Evolutionary conservation across 371 early-diverging fungal species (phyloP), one percentile per base, ranked within the genome.

Genomic region (Parasitella parasitica): DNA sequence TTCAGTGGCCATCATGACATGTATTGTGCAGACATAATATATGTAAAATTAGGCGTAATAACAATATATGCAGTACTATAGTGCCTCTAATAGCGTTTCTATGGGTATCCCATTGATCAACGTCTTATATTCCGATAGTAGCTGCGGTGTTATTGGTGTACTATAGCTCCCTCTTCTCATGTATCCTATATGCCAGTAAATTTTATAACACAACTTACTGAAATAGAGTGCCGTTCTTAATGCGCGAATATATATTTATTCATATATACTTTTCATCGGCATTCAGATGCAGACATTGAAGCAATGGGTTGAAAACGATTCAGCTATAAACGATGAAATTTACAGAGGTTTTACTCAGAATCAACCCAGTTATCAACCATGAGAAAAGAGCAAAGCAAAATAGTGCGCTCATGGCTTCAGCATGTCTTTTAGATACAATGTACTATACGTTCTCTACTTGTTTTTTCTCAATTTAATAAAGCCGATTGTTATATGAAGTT

Each of bases 41-140:
- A 15, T 15, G 3, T 28, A 46, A 4, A 22, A 2, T 16, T 13
- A 7, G 26, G 28, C 49, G 13, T 55, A 9, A 37, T 39, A n/a
- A 43, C 32, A 13, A 30, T 8, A 46, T 46, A 11, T 18, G 22
- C 58, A 80, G 80, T 81, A 81, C 71, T 89, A 89, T 70, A 89
- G 86, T n/a, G 87, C 89, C 0, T 89, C 89, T 3, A 91, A 91
- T 63, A 88, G 90, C 0, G 87, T 90, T 1, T 88, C 90, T 0
- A 81, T 90, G 82, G 92, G 92, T 30, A 86, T 90, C 22, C 90
- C 90, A 0, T 73, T 91, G 61, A 89, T 91, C 77, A 88, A 88
- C 61, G 85, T 90, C n/a, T 59, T 91, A 41, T 91, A 87, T 63
- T 54, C 66, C 5, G 64, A 67, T 24, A 69, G 59, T 16, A 69